Conservation (phyloP, 805 yeast species). For the Cyberlindnera sargentensis region DNA sequence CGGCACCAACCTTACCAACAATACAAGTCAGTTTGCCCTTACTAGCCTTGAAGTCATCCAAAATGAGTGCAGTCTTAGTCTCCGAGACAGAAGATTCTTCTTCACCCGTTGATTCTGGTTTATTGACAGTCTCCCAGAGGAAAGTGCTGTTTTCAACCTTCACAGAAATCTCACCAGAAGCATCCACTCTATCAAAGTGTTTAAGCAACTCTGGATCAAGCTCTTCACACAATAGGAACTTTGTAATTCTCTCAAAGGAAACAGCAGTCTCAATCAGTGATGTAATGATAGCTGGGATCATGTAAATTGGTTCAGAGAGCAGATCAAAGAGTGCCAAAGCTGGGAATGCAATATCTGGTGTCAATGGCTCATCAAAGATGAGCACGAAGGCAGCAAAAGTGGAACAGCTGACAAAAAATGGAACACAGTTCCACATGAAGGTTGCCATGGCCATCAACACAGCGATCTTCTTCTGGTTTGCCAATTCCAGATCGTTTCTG, state of each 20-base stretch:
- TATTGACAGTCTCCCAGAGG: constrained; percentile 56
- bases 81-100: too few relatives aligned
- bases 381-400: constrained; percentile 50
- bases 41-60: constrained; percentile 54
- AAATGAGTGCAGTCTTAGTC: constrained; percentile 55
- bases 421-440: constrained; percentile 60
- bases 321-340: constrained; percentile 85
- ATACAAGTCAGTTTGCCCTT: constrained; percentile 80
- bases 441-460: constrained; percentile 37
- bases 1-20: constrained; percentile 86
- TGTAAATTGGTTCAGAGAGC: constrained; percentile 85
- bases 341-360: constrained; percentile 89
- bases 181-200: constrained; percentile 38
- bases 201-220: constrained; percentile 73
- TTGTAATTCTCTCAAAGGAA: constrained; percentile 65
- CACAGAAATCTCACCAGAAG: constrained; percentile 64
- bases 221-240: constrained; percentile 69
- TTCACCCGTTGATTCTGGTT: constrained; percentile 36
- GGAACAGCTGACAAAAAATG: constrained; percentile 56
- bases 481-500: constrained; percentile 53
- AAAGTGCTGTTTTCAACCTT: constrained; percentile 60
- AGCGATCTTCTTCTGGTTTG: constrained; percentile 43
- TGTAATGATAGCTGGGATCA: constrained; percentile 88
- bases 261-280: constrained; percentile 84
- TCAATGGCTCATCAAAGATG: constrained; percentile 46